These are phyloP conservation scores for Lentinula raphanica DNA, from an alignment of 768 basidiomycete species.

Conservation along the genomic window DNA sequence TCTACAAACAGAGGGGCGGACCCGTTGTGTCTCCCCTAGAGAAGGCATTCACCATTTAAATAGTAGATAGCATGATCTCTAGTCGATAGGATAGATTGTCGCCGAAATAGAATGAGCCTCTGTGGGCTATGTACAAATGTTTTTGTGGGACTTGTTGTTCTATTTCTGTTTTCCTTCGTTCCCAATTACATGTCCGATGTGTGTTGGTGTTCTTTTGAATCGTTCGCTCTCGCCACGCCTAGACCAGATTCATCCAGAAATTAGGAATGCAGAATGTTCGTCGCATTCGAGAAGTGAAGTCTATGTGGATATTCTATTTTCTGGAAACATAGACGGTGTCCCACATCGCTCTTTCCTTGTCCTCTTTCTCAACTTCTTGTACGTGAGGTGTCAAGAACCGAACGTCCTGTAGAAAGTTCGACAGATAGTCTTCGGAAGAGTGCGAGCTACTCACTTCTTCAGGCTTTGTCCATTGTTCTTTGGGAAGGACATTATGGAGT, in stretches of 20 bases:
- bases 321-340: slow-evolving; percentile 70
- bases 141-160: too few species aligned
- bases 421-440: neutral
- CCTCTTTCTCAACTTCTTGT: slow-evolving; percentile 64
- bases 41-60: slow-evolving; percentile 48
- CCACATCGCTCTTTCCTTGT: slow-evolving; percentile 73
- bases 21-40: slow-evolving; percentile 69
- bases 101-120: neutral
- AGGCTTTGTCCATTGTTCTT: slow-evolving; percentile 72
- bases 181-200: too few species aligned
- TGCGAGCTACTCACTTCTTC: slow-evolving; percentile 55
- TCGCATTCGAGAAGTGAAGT: neutral
- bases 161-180: too few species aligned
- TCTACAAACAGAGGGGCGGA: slow-evolving; percentile 78
- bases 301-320: slow-evolving; percentile 40
- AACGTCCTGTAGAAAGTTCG: slow-evolving; percentile 53
- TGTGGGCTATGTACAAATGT: too few species aligned
- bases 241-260: too few species aligned
- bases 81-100: neutral
- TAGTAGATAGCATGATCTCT: neutral
- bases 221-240: too few species aligned
- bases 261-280: neutral
- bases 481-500: slow-evolving; percentile 73
- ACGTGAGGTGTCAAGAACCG: slow-evolving; percentile 87
- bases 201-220: too few species aligned